Conservation (phyloP, 2,329 filamentous ascomycete genomes). For the Pseudofabraea citricarpa region DNA sequence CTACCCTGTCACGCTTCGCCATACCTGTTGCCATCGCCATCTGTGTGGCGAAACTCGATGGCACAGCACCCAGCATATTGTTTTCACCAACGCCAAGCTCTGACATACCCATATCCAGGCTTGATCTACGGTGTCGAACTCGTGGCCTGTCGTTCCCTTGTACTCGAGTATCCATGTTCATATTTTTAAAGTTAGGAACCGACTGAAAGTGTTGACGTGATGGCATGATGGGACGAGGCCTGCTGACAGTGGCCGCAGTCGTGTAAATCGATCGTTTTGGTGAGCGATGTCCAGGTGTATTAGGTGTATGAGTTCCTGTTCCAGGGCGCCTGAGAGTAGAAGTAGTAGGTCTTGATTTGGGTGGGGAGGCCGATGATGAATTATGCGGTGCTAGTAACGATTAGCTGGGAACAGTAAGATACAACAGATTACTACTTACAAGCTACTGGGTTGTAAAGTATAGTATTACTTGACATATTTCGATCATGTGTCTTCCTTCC, state of each 20-base stretch:
- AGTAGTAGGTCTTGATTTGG: constrained; percentile 27
- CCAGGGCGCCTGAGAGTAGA: constrained; percentile 28
- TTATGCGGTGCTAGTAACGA: constrained; percentile 22
- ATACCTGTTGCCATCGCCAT: constrained; percentile 69
- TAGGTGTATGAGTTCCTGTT: constrained; percentile 18
- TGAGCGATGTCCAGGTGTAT: constrained; percentile 13
- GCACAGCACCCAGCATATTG: constrained; percentile 58
- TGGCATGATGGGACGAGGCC: constrained; percentile 52
- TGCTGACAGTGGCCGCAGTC: constrained; percentile 29
- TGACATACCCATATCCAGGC: constrained; percentile 65
- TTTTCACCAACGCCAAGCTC: constrained; percentile 65
- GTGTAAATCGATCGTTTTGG: constrained; percentile 30
- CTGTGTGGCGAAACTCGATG: constrained; percentile 76
- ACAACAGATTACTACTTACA: neutral
- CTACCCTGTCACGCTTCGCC: constrained; percentile 39
- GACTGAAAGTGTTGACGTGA: constrained; percentile 48
- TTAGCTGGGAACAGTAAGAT: too few species aligned
- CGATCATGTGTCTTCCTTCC: constrained; percentile 50
- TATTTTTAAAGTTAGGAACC: constrained; percentile 41
- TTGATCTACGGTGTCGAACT: constrained; percentile 41
- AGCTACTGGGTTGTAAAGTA: constrained; percentile 71
- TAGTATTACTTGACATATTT: constrained; percentile 76
- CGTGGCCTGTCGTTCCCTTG: constrained; percentile 29
- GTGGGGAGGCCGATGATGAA: constrained; percentile 36
- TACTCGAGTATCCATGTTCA: neutral